Evolutionary conservation across 1,284 basidiomycete species (phyloP).

Genomic region (Neonothopanus nambi): DNA sequence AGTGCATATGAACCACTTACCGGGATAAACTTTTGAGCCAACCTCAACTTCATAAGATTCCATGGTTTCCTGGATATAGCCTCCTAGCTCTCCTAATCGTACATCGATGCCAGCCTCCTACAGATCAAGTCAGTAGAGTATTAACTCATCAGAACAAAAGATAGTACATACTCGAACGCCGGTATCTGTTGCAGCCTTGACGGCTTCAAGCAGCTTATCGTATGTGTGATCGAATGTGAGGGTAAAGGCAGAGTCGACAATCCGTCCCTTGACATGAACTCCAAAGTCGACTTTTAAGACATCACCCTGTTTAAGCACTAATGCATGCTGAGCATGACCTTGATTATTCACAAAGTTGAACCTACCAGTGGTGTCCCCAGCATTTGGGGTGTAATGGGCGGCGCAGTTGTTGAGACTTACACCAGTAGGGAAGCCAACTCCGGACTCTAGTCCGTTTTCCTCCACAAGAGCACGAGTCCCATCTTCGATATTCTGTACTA

Average conservation of each 20-base stretch:
- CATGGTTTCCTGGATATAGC: constrained; percentile 97
- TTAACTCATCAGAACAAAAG: background rate
- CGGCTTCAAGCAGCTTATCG: constrained; percentile 87
- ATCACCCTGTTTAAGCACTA: constrained; percentile 52
- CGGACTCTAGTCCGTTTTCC: constrained; percentile 82
- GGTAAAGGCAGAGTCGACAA: constrained; percentile 96
- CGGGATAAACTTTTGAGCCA: constrained; percentile 81
- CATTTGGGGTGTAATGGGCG: constrained; percentile 97
- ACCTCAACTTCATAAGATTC: constrained; percentile 97
- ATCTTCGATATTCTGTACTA: constrained; percentile 93
- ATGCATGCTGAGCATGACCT: too few species aligned
- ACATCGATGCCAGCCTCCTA: constrained; percentile 98
- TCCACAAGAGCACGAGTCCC: constrained; percentile 90
- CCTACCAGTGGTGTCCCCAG: constrained; percentile 86
- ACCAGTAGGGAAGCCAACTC: constrained; percentile 97
- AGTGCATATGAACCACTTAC: constrained; percentile 46
- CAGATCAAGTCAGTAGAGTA: constrained; percentile 7
- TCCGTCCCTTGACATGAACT: constrained; percentile 94
- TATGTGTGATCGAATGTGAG: constrained; percentile 89
- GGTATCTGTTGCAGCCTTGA: constrained; percentile 91
- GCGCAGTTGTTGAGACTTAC: constrained; percentile 93
- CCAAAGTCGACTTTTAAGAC: constrained; percentile 98
- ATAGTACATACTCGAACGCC: constrained; percentile 68
- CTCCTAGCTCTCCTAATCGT: constrained; percentile 90
- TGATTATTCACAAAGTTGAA: background rate